Evolutionary conservation across 345 rosid genomes (phyloP), one percentile per base, ranked within the genome.

Genomic region (Moricandia arvensis): DNA sequence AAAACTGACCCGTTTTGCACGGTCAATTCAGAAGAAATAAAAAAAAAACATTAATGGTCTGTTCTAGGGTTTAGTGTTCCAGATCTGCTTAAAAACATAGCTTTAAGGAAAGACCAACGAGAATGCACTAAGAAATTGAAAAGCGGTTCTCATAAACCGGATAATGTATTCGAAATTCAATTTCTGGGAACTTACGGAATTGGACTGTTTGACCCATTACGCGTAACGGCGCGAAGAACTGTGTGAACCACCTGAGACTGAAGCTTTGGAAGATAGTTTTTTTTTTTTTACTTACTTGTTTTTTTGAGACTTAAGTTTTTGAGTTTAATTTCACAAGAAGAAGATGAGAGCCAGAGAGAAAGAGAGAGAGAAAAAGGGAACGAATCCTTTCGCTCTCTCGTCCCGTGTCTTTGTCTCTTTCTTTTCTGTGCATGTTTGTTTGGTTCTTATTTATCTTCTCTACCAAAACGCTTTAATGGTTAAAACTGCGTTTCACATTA

Each of bases 211-310:
- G 69, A 53, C 21, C 24, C 81, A 72, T 72, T 51, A 64, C 51
- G 30, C 24, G 13, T 15, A 27, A 45, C 17, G 59, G 59, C 33
- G 13, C 3, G 31, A 30, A 59, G 30, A 47, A 78, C 62, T 71
- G 26, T 64, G 43, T 49, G 76, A 66, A 72, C 62, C 73, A 72
- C 77, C 81, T 78, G 73, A 66, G 71, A 71, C 76, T 66, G 73
- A 15, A 78, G 17, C 68, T 31, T 24, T 2, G 34, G 24, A 21
- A 43, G 59, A 33, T 15, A 37, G 37, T 62, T 2, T 73, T 9
- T 63, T 7, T 67, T 37, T 10, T 8, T 54, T 4, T 55, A 21
- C 11, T 1, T 27, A 12, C 53, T 45, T 45, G 13, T 16, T 45
- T 45, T 16, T 45, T 13, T 45, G 51, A 45, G 51, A 45, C 51